Base-by-base conservation (phyloP, 2,329 filamentous ascomycete genomes). In the Epichloe coenophiala region DNA sequence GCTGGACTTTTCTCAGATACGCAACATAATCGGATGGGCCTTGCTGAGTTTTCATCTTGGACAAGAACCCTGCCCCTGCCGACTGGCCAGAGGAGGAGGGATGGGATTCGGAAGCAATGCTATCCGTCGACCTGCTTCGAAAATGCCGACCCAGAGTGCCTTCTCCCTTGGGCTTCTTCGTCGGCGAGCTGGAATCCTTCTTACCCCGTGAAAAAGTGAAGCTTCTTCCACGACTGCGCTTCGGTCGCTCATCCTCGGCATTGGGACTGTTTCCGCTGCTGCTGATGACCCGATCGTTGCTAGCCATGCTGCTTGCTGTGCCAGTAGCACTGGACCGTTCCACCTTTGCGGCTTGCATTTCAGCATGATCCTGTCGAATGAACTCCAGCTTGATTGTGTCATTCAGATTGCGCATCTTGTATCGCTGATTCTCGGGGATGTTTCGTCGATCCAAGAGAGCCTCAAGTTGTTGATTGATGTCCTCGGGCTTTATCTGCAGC, bases 361-460 rank as follows among this genome's bases (percentile, higher is more conserved):
- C 84, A 6, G 79, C 80, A 74, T 86, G 88, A 63, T 96, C 87
- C 64, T 95, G 90, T 49, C 84, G 83, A 59, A 97, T 89, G 60
- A 98, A 94, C 62, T 97, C 90, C 63, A 89, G 87, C 69, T 98
- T 98, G 71, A 97, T 90, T 37, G 86, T 85, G 56, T 88, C 78
- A 55, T 87, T 88, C 53, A 98, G 72, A 51, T 83, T 90, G 44
- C 91, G 80, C 89, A 98, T 96, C 70, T 94, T 94, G 66, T 91
- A 88, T 50, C 91, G 78, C 74, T 95, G 89, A 56, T 95, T 86
- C 61, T 94, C 87, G 3, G 91, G 90, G 50, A 97, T 95, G 60
- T 97, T 95, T 56, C 91, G 80, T 17, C 90, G 82, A 63, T 95
- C 88, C 66, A 95, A 65, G 66, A 80, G 75, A 3, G 76, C 78